Conservation (phyloP, 2,329 filamentous ascomycete genomes). For the Fusarium oxysporum region DNA sequence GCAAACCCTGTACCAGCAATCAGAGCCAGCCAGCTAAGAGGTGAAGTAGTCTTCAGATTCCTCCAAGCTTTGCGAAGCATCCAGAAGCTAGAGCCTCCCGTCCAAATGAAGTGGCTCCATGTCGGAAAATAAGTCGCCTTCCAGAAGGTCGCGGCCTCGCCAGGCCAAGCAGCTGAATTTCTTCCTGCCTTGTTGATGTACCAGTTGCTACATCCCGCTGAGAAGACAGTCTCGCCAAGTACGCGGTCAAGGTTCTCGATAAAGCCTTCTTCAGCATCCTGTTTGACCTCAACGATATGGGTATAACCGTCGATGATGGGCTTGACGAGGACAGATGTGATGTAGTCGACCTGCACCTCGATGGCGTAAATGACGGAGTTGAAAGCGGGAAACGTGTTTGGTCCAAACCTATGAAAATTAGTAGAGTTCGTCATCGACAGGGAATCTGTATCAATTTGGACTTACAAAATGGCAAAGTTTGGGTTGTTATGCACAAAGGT, state of each 20-base stretch:
- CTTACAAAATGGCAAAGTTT: conserved; percentile 47
- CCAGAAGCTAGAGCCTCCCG: neutral
- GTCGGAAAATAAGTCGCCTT: neutral
- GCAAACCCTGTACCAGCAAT: too few species aligned
- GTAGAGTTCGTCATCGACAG: too few species aligned
- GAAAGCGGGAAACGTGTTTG: conserved; percentile 36
- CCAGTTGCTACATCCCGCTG: conserved; percentile 55
- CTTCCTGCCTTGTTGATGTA: conserved; percentile 54
- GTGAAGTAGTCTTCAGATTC: too few species aligned
- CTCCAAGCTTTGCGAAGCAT: too few species aligned
- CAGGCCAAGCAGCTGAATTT: conserved; percentile 42
- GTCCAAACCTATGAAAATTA: conserved; percentile 8
- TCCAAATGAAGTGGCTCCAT: neutral
- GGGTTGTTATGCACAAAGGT: conserved; percentile 48
- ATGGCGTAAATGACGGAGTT: conserved; percentile 49
- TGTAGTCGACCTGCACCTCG: conserved; percentile 17
- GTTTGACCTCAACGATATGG: neutral
- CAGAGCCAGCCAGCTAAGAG: too few species aligned
- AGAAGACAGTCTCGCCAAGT: conserved; percentile 51
- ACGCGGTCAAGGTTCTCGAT: too few species aligned
- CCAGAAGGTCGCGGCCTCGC: neutral
- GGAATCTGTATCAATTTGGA: neutral
- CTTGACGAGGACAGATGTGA: conserved; percentile 33
- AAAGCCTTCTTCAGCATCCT: neutral
- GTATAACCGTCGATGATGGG: conserved; percentile 12